Conservation (phyloP, 768 basidiomycete species). For the Hypsizygus marmoreus region DNA sequence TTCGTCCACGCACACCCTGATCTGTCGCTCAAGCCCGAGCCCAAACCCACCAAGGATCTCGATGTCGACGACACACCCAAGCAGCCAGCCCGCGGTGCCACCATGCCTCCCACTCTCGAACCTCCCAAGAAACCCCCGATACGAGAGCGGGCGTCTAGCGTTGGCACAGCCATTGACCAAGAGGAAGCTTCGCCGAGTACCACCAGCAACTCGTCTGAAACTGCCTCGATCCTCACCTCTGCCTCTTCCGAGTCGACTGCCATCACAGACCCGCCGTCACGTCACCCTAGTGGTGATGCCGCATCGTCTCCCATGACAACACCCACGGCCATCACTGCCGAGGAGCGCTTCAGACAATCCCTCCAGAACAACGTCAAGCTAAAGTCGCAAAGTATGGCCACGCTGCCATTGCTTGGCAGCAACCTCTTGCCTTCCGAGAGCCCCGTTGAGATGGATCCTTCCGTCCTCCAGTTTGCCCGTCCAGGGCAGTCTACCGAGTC, state of each 20-base stretch:
- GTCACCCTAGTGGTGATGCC: conserved; percentile 34
- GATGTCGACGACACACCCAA: conserved; percentile 12
- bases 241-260: conserved; percentile 48
- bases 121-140: conserved; percentile 24
- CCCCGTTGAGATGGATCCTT: conserved; percentile 66
- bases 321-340: conserved; percentile 24
- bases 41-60: conserved; percentile 28
- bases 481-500: conserved; percentile 79
- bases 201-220: conserved; percentile 43
- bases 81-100: conserved; percentile 32
- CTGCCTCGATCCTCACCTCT: conserved; percentile 45
- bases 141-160: conserved; percentile 37
- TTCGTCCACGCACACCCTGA: conserved; percentile 95
- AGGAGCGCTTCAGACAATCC: conserved; percentile 19
- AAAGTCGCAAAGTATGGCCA: conserved; percentile 34
- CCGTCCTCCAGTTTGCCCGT: conserved; percentile 74
- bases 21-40: conserved; percentile 54
- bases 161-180: conserved; percentile 25
- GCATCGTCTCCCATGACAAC: conserved; percentile 24
- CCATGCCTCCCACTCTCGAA: conserved; percentile 34
- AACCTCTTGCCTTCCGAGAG: conserved; percentile 36
- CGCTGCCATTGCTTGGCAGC: conserved; percentile 32
- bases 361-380: conserved; percentile 19
- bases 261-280: conserved; percentile 52
- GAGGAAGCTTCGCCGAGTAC: conserved; percentile 37